Evolutionary conservation across 176 grass and related monocot genomes (phyloP).

Genomic region (Canna indica): DNA sequence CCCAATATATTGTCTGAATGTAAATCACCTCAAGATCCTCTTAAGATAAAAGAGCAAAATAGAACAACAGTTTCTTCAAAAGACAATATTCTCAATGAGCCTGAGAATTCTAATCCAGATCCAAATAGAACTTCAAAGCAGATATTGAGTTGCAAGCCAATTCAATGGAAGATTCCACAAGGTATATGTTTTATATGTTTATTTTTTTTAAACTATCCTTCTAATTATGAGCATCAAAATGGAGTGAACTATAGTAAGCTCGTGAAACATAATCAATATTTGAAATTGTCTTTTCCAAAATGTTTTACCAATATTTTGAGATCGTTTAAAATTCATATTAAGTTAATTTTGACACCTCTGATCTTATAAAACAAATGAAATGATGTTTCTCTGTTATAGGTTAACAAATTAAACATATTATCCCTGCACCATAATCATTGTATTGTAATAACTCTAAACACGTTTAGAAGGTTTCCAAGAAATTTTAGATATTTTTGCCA

Average conservation of each 20-base stretch:
- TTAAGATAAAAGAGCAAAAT: conserved; percentile 19
- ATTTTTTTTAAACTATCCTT: conserved; percentile 22
- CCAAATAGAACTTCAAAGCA: conserved; percentile 28
- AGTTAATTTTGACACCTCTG: neutral
- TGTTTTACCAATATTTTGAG: neutral
- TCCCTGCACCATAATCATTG: neutral
- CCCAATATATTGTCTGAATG: conserved; percentile 13
- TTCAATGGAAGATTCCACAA: conserved; percentile 75
- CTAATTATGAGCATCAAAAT: conserved; percentile 23
- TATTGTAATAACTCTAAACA: neutral
- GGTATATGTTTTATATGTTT: conserved; percentile 33
- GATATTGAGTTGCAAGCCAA: conserved; percentile 54
- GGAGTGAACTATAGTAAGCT: conserved; percentile 1
- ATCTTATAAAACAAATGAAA: neutral
- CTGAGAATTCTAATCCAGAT: conserved; percentile 27
- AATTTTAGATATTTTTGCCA: neutral
- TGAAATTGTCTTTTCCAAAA: neutral
- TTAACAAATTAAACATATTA: no score
- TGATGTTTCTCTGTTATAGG: no score
- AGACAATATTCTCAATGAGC: conserved; percentile 22
- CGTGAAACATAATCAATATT: neutral
- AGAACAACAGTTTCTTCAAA: conserved; percentile 22
- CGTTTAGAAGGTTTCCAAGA: neutral
- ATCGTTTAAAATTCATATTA: neutral
- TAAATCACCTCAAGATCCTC: conserved; percentile 15